These are phyloP conservation scores for Penicillium sp. DNA, from an alignment of 2,329 filamentous ascomycete species.

Conservation along the genomic window DNA sequence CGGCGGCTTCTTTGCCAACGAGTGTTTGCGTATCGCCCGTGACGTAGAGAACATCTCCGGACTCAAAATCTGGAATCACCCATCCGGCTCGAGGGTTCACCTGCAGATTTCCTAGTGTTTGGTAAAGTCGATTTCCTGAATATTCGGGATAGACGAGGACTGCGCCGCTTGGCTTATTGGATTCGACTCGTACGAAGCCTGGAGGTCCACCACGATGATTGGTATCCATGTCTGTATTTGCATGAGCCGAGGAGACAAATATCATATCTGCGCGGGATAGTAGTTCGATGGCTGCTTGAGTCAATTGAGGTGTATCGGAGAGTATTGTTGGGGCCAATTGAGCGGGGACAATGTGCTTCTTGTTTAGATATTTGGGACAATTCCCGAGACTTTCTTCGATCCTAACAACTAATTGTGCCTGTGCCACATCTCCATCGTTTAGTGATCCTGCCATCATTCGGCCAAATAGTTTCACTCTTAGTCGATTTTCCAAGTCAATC, in stretches of 20 bases:
- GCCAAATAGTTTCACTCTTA: constrained; percentile 73
- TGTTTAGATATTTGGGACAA: constrained; percentile 85
- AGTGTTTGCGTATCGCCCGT: constrained; percentile 70
- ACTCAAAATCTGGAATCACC: constrained; percentile 71
- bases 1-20: constrained; percentile 61
- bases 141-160: constrained; percentile 78
- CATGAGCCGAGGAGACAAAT: constrained; percentile 70
- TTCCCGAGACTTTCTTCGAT: constrained; percentile 75
- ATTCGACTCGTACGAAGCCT: constrained; percentile 71
- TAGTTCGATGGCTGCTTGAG: not conserved
- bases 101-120: constrained; percentile 72
- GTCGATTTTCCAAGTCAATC: constrained; percentile 65
- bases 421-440: constrained; percentile 22
- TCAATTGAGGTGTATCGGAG: constrained; percentile 31
- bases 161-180: constrained; percentile 49
- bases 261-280: constrained; percentile 39
- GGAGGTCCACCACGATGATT: constrained; percentile 75
- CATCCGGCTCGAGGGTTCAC: constrained; percentile 67
- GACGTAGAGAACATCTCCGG: constrained; percentile 68
- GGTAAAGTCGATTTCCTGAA: constrained; percentile 80
- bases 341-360: constrained; percentile 62
- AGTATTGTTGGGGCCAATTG: constrained; percentile 55
- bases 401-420: constrained; percentile 62
- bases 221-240: constrained; percentile 70
- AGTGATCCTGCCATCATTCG: constrained; percentile 66